phyloP scores from a whole-genome alignment of 768 basidiomycete species.

The Termitomyces sp. region DNA sequence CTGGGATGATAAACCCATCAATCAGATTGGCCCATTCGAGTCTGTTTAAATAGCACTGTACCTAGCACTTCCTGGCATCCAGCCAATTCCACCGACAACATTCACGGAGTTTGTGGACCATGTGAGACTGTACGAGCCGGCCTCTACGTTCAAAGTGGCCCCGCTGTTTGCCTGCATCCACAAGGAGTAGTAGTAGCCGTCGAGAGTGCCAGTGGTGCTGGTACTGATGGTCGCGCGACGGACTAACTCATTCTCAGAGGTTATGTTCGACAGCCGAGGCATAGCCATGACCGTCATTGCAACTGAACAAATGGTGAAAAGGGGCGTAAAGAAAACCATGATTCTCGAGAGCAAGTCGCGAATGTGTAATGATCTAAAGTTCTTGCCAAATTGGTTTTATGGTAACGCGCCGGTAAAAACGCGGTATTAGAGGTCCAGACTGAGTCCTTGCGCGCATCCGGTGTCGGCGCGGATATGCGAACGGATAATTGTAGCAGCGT shows the following conservation, averaged over 20 bases:
- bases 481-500: not conserved
- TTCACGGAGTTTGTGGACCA: not conserved
- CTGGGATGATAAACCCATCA: not conserved
- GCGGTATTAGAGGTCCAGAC: not conserved
- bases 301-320: not conserved
- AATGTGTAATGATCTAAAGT: not conserved
- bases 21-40: too few relatives aligned
- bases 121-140: not conserved
- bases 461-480: not conserved
- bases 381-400: not conserved
- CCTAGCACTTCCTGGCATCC: slow-evolving; percentile 1
- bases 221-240: not conserved
- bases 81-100: not conserved
- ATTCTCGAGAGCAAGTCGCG: not conserved
- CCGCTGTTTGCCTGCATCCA: not conserved
- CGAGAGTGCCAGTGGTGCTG: not conserved
- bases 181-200: not conserved
- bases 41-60: not conserved
- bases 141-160: not conserved
- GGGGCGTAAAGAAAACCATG: not conserved
- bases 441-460: not conserved
- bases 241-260: not conserved
- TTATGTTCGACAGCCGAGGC: not conserved
- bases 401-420: not conserved
- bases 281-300: not conserved